Percentiles rank a stretch among this genome's conserved stretches.
These are phyloP conservation scores for Ganoderma multipileum DNA, from an alignment of 1,284 basidiomycete genomes.

Conservation along the genomic window DNA sequence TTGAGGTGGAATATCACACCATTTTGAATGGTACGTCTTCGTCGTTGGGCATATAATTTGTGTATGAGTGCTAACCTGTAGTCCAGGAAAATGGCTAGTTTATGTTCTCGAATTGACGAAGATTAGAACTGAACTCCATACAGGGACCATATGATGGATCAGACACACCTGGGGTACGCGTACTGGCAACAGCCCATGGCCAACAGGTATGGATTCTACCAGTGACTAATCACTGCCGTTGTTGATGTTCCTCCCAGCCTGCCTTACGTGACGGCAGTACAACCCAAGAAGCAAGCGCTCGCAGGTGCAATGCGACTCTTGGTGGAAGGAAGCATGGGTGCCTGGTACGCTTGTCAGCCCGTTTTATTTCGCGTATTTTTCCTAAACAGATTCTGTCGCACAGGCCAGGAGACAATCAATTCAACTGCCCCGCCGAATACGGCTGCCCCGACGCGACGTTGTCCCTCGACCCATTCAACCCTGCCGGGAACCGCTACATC, in stretches of 20 bases:
- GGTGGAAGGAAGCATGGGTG: constrained; percentile 64
- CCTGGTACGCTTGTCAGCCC: constrained; percentile 52
- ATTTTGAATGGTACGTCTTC: constrained; percentile 56
- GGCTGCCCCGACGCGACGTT: constrained; percentile 58
- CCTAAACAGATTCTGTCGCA: background rate
- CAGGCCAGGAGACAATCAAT: constrained; percentile 68
- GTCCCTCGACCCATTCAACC: constrained; percentile 60
- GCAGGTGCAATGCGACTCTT: constrained; percentile 67
- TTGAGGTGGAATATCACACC: constrained; percentile 64
- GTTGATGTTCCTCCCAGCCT: constrained; percentile 45
- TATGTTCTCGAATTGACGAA: background rate
- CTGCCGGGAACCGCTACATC: constrained; percentile 59
- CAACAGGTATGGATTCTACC: constrained; percentile 51
- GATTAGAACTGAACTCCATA: background rate
- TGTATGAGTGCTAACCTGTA: too few relatives aligned
- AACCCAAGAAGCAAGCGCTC: constrained; percentile 61
- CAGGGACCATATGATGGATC: constrained; percentile 66
- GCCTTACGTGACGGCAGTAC: constrained; percentile 62
- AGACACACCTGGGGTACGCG: constrained; percentile 67
- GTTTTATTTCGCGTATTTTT: background rate
- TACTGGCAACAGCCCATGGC: constrained; percentile 78
- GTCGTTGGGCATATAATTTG: background rate
- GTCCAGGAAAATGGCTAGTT: constrained; percentile 54
- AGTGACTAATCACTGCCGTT: background rate
- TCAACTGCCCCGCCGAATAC: constrained; percentile 58